Conservation (phyloP, 208 protist genomes). For the Polymyxa betae region DNA sequence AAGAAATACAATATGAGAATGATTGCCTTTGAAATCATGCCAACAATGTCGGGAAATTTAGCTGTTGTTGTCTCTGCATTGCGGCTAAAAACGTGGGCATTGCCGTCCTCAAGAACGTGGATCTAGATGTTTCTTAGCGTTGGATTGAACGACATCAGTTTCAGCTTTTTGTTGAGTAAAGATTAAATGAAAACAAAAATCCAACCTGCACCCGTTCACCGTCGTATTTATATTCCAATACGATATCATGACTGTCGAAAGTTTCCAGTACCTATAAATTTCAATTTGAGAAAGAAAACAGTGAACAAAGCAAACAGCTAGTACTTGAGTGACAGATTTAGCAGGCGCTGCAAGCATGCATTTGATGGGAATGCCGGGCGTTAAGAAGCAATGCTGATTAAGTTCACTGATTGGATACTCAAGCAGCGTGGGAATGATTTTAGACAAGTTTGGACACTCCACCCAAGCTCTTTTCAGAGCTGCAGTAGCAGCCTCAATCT, state of each 20-base stretch:
- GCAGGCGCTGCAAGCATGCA: constrained; percentile 98
- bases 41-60: constrained; percentile 81
- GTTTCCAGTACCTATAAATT: constrained; percentile 62
- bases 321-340: constrained; percentile 73
- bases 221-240: constrained; percentile 99
- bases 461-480: constrained; percentile 69
- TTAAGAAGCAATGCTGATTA: constrained; percentile 66
- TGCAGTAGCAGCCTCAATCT: constrained; percentile 7
- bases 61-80: constrained; percentile 95
- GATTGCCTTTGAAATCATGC: not conserved
- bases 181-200: not conserved
- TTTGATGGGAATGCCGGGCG: constrained; percentile 63
- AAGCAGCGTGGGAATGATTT: constrained; percentile 68
- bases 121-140: too few species aligned
- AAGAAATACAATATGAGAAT: not conserved
- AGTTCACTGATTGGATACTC: constrained; percentile 64
- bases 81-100: constrained; percentile 92
- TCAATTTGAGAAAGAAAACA: not conserved
- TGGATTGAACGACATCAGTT: too few species aligned
- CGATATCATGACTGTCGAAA: constrained; percentile 79
- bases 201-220: constrained; percentile 71
- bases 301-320: constrained; percentile 34
- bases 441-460: constrained; percentile 77
- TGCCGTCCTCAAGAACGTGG: constrained; percentile 67
- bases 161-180: too few species aligned